A percentile compares a stretch with the other conserved stretches of the same genome.
phyloP scores from a whole-genome alignment of 2,329 filamentous ascomycete genomes.

The Penicillium decumbens region DNA sequence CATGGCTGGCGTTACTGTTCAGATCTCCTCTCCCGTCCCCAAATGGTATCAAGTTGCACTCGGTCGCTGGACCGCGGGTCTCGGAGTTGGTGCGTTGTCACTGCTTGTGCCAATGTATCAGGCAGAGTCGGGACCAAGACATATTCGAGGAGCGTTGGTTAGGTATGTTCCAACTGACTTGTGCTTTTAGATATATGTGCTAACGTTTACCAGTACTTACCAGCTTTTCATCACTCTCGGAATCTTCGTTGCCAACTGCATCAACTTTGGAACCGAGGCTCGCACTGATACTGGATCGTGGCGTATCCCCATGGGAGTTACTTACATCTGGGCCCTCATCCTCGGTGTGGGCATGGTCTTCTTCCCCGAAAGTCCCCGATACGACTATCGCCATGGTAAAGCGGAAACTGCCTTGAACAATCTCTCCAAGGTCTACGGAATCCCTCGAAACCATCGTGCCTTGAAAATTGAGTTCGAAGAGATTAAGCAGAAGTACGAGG shows the following conservation, averaged over 20 bases:
- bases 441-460: constrained; percentile 50
- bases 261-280: constrained; percentile 44
- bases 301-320: constrained; percentile 53
- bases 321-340: constrained; percentile 53
- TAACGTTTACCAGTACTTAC: constrained; percentile 34
- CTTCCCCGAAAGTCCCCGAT: constrained; percentile 55
- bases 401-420: constrained; percentile 49
- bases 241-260: constrained; percentile 45
- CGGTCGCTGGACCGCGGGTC: constrained; percentile 42
- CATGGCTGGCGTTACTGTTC: constrained; percentile 40
- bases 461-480: constrained; percentile 52
- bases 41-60: constrained; percentile 42
- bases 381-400: constrained; percentile 55
- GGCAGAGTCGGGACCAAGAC: constrained; percentile 42
- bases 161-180: constrained; percentile 20
- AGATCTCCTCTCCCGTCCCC: constrained; percentile 36
- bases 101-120: constrained; percentile 46
- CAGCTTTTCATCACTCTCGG: constrained; percentile 47
- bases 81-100: constrained; percentile 43
- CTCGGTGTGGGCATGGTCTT: constrained; percentile 53
- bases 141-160: constrained; percentile 44
- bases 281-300: constrained; percentile 40
- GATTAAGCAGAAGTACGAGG: constrained; percentile 53
- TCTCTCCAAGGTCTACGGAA: constrained; percentile 52
- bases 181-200: not conserved